These are phyloP conservation scores for Pezicula rhizophila DNA, from an alignment of 2,329 filamentous ascomycete genomes.

Conservation along the genomic window DNA sequence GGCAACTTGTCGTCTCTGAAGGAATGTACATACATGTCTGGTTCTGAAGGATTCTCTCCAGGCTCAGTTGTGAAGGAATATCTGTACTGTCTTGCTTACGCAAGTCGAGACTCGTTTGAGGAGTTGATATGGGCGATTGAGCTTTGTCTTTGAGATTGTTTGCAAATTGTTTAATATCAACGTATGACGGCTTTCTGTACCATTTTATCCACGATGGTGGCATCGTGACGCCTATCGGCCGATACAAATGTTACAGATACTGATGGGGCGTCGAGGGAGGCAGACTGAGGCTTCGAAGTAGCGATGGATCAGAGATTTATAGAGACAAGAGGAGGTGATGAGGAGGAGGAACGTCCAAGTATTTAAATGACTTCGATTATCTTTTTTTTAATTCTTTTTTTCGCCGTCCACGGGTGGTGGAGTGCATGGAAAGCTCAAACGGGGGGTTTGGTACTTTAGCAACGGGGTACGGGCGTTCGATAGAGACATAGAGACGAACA, in stretches of 20 bases:
- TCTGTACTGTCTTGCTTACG: slow-evolving; percentile 30
- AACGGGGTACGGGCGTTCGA: too few relatives aligned
- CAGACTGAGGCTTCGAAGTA: background rate
- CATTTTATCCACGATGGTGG: slow-evolving; percentile 32
- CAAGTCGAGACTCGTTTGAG: slow-evolving; percentile 30
- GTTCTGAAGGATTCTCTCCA: slow-evolving; percentile 42
- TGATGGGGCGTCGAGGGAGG: background rate
- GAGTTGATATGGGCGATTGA: slow-evolving; percentile 3
- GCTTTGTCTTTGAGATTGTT: slow-evolving; percentile 25
- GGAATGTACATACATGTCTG: slow-evolving; percentile 39
- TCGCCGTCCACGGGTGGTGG: too few relatives aligned
- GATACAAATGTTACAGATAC: background rate
- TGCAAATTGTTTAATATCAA: slow-evolving; percentile 41
- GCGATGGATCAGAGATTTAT: background rate
- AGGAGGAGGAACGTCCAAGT: background rate
- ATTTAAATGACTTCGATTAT: background rate
- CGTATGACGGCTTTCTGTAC: slow-evolving; percentile 45
- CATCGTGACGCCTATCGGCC: background rate
- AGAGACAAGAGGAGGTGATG: background rate
- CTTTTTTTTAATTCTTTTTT: too few relatives aligned
- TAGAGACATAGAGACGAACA: too few relatives aligned
- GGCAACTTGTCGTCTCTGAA: background rate
- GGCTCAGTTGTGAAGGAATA: slow-evolving; percentile 33
- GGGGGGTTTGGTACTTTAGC: too few relatives aligned
- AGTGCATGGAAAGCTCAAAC: too few relatives aligned